phyloP scores from a whole-genome alignment of 2,329 filamentous ascomycete species.

The Fragosphaeria purpurea region DNA sequence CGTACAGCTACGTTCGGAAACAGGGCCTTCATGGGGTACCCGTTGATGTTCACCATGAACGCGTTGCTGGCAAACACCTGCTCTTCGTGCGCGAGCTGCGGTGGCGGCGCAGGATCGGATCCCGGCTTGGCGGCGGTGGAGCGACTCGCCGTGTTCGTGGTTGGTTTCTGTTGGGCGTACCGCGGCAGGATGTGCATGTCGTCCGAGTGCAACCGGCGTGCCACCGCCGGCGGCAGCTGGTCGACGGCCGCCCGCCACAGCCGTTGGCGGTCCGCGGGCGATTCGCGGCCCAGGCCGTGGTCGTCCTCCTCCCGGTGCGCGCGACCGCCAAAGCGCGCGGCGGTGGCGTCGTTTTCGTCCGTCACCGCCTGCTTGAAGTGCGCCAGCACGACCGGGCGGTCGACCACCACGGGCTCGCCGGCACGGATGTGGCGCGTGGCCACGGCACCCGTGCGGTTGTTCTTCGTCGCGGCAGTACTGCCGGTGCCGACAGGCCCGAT shows the following conservation, averaged over 20 bases:
- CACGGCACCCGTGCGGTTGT: constrained; percentile 23
- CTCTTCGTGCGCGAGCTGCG: constrained; percentile 19
- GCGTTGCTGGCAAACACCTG: constrained; percentile 24
- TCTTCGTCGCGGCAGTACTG: neutral
- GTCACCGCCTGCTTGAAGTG: neutral
- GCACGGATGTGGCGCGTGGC: constrained; percentile 20
- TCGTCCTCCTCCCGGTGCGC: too few species aligned
- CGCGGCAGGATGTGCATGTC: constrained; percentile 3
- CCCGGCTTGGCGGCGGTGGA: too few species aligned
- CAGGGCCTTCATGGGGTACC: constrained; percentile 13
- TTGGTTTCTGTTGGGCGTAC: neutral
- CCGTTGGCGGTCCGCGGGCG: neutral
- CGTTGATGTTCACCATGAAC: constrained; percentile 19
- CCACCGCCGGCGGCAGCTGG: constrained; percentile 2
- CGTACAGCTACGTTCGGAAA: constrained; percentile 12
- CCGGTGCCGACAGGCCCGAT: neutral
- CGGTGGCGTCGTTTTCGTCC: neutral
- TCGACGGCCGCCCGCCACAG: constrained; percentile 6
- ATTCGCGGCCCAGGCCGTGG: constrained; percentile 9
- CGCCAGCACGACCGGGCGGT: constrained; percentile 21
- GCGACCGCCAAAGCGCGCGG: too few species aligned
- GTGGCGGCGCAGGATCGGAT: too few species aligned
- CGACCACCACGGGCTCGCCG: constrained; percentile 21
- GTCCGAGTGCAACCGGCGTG: neutral
- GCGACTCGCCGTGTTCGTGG: too few species aligned